Base-by-base conservation (phyloP, 352 stramenopile genomes). In the Phytophthora sp. region DNA sequence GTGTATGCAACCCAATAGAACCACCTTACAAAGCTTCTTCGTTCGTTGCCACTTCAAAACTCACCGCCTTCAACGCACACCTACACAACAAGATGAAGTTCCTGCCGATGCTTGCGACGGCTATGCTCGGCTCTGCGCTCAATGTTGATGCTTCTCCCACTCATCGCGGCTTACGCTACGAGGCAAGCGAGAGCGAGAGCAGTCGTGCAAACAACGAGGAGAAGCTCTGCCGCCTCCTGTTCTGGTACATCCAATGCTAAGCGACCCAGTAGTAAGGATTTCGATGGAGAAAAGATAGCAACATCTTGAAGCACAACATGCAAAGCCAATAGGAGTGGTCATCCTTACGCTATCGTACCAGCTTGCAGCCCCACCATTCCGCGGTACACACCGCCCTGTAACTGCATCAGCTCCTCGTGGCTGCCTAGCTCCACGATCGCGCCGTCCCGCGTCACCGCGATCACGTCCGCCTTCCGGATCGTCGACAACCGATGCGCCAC, bases 401-500 rank as follows among this genome's bases (percentile, higher is more conserved):
- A 54, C 24, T 18, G 37, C 56, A 88, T 76, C 24, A 88, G 54
- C 54, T 84, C 50, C 9, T 96, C 80, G 63, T 98, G 95, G 5
- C 64, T 97, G 32, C 96, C 96, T 4, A 43, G 66, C 62, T 98
- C 94, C 12, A 96, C 82, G 9, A 98, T 85, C 23, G 55, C 53
- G n/a, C 94, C 94, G 21, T 54, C 23, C 10, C 26, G 41, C 18
- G 58, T 61, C 39, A 66, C 58, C 4, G 49, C 58, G n/a, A 66
- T 98, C 32, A 90, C 68, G 69, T 98, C 91, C 42, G 85, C 85
- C 45, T 97, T 87, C 15, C 72, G 72, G 37, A 98, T 89, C 18
- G 89, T 98, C n/a, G 79, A 91, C 32, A 97, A 67, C 3, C 95
- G 74, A 60, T 98, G 93, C 5, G 94, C 91, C 61, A 98, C 73